Base-by-base conservation (phyloP, 306 rosid genomes). In the Comarum palustre region DNA sequence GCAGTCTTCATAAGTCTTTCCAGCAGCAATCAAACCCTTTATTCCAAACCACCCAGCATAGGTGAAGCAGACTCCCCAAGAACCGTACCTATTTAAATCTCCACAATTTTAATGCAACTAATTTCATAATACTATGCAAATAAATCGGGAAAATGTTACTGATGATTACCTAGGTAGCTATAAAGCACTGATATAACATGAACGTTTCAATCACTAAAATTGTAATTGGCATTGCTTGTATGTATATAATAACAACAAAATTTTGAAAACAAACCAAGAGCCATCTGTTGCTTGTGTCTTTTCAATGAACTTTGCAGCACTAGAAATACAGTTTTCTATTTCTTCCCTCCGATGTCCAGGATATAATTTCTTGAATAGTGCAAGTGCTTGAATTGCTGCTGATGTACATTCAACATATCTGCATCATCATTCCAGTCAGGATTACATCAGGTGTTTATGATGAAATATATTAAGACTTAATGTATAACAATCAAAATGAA, bases 1-100 rank as follows among this genome's bases (percentile, higher is more conserved):
- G 66, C 78, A 41, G 66, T 67, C 67, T 11, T 60, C n/a, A 3
- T 77, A 81, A 41, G 78, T 77, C 81, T 75, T 81, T 68, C 84
- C 84, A 24, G 81, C 78, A 71, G 81, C 78, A 32, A 77, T 38
- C 72, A 81, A 65, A 46, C 84, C 84, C 57, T 31, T 76, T 66
- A 81, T 77, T 38, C 84, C 84, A 51, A 81, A 81, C 84, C 84
- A 81, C 41, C 84, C 81, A 67, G 78, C 84, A 81, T 81, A 81
- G 47, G 84, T 72, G 72, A 76, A 81, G 78, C 84, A 81, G 41
- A 81, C 73, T 42, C 84, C 84, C 84, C 84, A 81, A 2, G 78
- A 81, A 67, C 84, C 84, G 12, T 77, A 81, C 84, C 84, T 81
- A 71, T 31, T 16, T 20, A 48, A 70, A 48, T 31, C 10, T 72